Evolutionary conservation across 2,329 filamentous ascomycete species (phyloP).

Genomic region (Metarhizium humberi): DNA sequence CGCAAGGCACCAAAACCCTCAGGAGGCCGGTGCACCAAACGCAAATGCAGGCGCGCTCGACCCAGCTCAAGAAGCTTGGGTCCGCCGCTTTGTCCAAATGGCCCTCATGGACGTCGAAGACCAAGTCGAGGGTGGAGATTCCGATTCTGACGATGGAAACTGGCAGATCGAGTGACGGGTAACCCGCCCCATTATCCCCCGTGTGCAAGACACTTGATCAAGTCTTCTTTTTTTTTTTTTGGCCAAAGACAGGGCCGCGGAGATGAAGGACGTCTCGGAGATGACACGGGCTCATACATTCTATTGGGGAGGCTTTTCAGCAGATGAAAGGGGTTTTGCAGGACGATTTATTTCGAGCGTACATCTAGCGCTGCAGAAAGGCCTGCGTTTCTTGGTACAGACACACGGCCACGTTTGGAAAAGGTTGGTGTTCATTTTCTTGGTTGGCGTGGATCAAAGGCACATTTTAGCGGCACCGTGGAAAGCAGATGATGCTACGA

Average conservation of each 20-base stretch:
- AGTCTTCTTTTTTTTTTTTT: too few relatives aligned
- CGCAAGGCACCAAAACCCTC: neutral
- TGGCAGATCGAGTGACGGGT: constrained; percentile 10
- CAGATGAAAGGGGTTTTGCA: too few relatives aligned
- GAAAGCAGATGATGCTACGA: too few relatives aligned
- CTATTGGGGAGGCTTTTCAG: too few relatives aligned
- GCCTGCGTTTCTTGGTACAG: too few relatives aligned
- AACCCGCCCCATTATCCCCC: neutral
- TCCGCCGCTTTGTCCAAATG: constrained; percentile 44
- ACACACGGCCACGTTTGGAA: too few relatives aligned
- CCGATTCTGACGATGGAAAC: constrained; percentile 20
- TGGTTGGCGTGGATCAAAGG: too few relatives aligned
- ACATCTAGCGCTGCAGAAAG: too few relatives aligned
- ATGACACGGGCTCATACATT: too few relatives aligned
- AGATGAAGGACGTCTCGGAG: neutral
- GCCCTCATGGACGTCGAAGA: constrained; percentile 45
- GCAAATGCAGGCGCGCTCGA: constrained; percentile 26
- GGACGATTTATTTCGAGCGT: too few relatives aligned
- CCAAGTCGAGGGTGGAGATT: constrained; percentile 32
- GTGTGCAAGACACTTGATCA: neutral
- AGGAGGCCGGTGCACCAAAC: neutral
- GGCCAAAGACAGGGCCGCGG: neutral
- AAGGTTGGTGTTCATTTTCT: too few relatives aligned
- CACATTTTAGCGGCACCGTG: too few relatives aligned
- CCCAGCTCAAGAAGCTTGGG: constrained; percentile 40